A percentile compares a stretch with the other conserved stretches of the same genome.
These are phyloP conservation scores for Pelargonium cotyledonis DNA, from an alignment of 441 rosid species.

Conservation along the genomic window DNA sequence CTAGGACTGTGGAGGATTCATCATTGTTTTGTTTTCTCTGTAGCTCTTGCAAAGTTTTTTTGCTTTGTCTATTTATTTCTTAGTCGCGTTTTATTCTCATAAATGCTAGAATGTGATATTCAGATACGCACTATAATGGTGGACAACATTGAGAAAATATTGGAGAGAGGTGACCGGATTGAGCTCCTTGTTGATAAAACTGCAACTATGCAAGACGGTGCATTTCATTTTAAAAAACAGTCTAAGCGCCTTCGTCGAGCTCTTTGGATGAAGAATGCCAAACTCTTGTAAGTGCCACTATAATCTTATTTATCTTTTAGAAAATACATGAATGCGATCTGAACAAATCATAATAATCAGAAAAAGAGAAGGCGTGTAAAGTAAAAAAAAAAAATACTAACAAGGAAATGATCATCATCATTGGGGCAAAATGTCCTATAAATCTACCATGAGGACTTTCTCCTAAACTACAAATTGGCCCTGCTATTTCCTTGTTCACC, in stretches of 20 bases:
- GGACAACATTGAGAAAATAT: slow-evolving; percentile 81
- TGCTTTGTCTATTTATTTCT: not conserved
- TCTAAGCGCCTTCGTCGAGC: slow-evolving; percentile 84
- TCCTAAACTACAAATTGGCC: too few relatives aligned
- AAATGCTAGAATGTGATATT: slow-evolving; percentile 8
- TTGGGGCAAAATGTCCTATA: not conserved
- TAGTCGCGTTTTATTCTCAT: slow-evolving; percentile 3
- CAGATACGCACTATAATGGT: slow-evolving; percentile 88
- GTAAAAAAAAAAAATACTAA: not conserved
- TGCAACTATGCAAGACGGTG: slow-evolving; percentile 87
- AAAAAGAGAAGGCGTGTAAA: not conserved
- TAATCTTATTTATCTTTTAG: not conserved
- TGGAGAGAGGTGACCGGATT: slow-evolving; percentile 91
- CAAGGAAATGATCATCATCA: not conserved
- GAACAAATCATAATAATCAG: not conserved
- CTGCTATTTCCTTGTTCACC: too few relatives aligned
- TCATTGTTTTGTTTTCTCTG: not conserved
- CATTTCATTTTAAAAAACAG: slow-evolving; percentile 92
- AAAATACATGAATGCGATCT: not conserved
- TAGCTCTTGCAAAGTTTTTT: not conserved
- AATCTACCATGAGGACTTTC: not conserved
- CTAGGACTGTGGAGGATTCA: not conserved
- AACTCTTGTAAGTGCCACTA: slow-evolving; percentile 60
- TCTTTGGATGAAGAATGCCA: slow-evolving; percentile 95
- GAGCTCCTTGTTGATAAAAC: slow-evolving; percentile 95